These are phyloP conservation scores for Fusarium metavorans DNA, from an alignment of 2,329 filamentous ascomycete species.

Conservation along the genomic window DNA sequence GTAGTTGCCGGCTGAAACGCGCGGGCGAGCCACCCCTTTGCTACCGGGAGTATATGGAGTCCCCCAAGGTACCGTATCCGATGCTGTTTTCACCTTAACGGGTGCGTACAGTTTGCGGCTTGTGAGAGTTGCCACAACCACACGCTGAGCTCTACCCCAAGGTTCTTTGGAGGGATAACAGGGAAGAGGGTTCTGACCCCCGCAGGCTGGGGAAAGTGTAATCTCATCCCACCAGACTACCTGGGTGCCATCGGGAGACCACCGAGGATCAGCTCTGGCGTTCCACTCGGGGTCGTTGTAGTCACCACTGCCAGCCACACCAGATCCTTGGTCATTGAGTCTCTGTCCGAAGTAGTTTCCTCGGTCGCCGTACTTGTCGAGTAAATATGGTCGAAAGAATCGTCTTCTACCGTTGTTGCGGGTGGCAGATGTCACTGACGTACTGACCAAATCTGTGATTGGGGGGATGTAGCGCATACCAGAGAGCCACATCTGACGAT, in stretches of 20 bases:
- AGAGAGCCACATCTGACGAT: not conserved
- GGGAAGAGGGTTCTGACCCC: not conserved
- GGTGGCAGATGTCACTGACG: not conserved
- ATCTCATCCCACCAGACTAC: not conserved
- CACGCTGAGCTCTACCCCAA: not conserved
- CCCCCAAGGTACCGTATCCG: not conserved
- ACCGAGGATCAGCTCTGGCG: not conserved
- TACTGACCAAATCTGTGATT: not conserved
- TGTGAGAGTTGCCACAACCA: not conserved
- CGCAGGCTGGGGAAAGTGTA: not conserved
- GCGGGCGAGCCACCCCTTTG: not conserved
- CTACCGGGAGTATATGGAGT: not conserved
- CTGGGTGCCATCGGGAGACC: not conserved
- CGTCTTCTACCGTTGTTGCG: not conserved
- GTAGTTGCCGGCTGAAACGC: not conserved
- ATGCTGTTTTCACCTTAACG: not conserved
- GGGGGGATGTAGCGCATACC: not conserved
- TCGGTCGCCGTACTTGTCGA: not conserved
- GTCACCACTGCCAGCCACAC: not conserved
- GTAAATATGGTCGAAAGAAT: not conserved
- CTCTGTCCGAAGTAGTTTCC: not conserved
- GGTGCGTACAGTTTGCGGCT: not conserved
- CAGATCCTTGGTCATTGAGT: not conserved
- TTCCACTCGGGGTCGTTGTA: not conserved
- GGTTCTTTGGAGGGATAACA: not conserved